A percentile compares a stretch with the other conserved stretches of the same genome.
phyloP scores from a whole-genome alignment of 176 grass and related monocot species.

The Zoysia japonica region DNA sequence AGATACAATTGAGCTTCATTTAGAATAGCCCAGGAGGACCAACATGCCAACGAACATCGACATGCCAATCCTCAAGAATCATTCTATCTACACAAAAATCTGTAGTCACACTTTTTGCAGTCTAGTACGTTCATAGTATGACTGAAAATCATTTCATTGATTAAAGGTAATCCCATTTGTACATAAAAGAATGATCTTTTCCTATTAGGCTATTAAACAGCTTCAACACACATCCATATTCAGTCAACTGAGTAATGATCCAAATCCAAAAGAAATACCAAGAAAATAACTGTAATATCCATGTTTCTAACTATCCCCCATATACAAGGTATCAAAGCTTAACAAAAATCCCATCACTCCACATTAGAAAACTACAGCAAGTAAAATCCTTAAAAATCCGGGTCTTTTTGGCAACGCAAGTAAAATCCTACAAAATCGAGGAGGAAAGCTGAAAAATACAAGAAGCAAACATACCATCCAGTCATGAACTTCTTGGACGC shows the following conservation, averaged over 20 bases:
- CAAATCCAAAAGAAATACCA: not conserved
- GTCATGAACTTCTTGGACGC: slow-evolving; percentile 93
- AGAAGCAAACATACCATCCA: slow-evolving; percentile 51
- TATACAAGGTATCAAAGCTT: not conserved
- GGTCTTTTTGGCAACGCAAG: not conserved
- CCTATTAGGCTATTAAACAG: not conserved
- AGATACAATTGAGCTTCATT: not conserved
- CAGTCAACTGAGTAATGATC: not conserved
- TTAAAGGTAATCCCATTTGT: not conserved
- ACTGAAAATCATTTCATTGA: not conserved
- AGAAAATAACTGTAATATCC: not conserved
- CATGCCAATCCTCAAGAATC: not conserved
- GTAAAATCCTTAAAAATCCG: not conserved
- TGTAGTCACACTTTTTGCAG: not conserved
- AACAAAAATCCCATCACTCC: slow-evolving; percentile 25
- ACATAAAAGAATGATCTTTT: not conserved
- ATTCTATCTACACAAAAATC: not conserved
- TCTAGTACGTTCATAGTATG: not conserved
- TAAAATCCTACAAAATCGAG: not conserved
- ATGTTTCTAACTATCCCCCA: not conserved
- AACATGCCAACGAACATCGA: not conserved
- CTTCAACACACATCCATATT: not conserved
- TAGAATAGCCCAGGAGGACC: not conserved
- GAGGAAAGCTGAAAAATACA: not conserved
- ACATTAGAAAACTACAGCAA: not conserved